phyloP scores from a whole-genome alignment of 192 early-diverging fungal species.

The Fimicolochytrium jonesii region DNA sequence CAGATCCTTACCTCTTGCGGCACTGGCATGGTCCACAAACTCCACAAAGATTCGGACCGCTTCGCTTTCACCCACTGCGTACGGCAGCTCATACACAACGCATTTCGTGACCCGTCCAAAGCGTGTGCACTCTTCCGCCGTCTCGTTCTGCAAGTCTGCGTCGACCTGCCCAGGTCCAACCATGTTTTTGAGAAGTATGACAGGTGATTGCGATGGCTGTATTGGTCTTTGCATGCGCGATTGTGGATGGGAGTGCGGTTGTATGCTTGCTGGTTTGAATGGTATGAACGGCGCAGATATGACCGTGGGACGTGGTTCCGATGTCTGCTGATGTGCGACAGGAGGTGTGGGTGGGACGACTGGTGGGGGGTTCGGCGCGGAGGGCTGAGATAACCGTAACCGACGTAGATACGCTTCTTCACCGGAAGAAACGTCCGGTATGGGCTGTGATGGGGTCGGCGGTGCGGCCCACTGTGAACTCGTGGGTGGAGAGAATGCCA shows the following conservation, averaged over 20 bases:
- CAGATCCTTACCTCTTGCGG: constrained; percentile 32
- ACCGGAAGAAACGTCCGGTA: constrained; percentile 53
- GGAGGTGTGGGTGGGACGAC: constrained; percentile 11
- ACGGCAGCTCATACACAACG: constrained; percentile 59
- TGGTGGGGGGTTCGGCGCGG: too few relatives aligned
- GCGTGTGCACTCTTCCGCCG: constrained; percentile 72
- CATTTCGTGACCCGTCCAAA: constrained; percentile 70
- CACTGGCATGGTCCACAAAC: constrained; percentile 50
- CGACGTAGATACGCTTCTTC: constrained; percentile 67
- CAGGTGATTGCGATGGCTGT: too few relatives aligned
- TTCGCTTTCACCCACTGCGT: constrained; percentile 53
- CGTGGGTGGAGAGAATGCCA: too few relatives aligned
- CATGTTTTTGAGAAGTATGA: constrained; percentile 72
- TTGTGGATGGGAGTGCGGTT: too few relatives aligned
- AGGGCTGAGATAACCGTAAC: constrained; percentile 45
- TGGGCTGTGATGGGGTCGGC: too few relatives aligned
- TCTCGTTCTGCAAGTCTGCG: constrained; percentile 67
- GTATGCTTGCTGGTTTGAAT: too few relatives aligned
- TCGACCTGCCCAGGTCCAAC: constrained; percentile 77
- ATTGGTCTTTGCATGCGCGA: too few relatives aligned
- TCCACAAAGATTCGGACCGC: constrained; percentile 80
- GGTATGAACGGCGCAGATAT: too few relatives aligned
- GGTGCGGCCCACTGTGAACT: too few relatives aligned
- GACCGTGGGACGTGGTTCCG: too few relatives aligned
- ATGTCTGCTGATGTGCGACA: background rate